Base-by-base conservation (phyloP, 75 land plant species). In the Sequoiadendron giganteum region DNA sequence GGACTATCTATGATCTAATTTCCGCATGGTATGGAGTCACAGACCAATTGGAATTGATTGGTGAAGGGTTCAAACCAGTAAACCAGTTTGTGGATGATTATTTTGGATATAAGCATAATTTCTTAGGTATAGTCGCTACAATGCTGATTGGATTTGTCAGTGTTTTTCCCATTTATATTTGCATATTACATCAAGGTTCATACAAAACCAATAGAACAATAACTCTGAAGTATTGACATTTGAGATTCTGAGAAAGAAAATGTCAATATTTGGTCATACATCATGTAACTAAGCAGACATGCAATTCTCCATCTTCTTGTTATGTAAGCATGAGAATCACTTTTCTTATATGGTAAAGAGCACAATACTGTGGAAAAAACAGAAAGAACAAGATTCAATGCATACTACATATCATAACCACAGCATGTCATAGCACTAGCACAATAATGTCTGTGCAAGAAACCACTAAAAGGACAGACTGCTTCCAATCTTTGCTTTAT, bases 1-100 rank as follows among this genome's bases (percentile, higher is more conserved):
- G 99, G 99, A 95, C 99, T 18, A 89, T 97, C 3, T 96, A 96
- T 85, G 99, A 96, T 21, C 84, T 97, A 61, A 94, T 97, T 36
- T 87, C 91, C 4, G 91, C 95, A 11, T 97, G 96, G 83, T 95
- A 94, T 49, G 94, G 96, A 14, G 65, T 96, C 0, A 87, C 85
- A 14, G 86, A 86, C 13, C 65, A 83, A 1, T 91, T 96, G 21
- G 40, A 77, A 10, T 94, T 93, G 25, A 85, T 89, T 4, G 99
- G 93, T 54, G 58, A 48, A 94, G 38, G 38, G 38, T 36, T 36
- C 38, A 36, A 36, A 36, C 38, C 38, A 36, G 38, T 36, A 36
- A 36, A 92, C 61, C 7, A 43, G 10, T 96, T 94, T 80, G 58
- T 97, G 10, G 38, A 90, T 75, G 43, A 88, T 48, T 90, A 93